A percentile compares a stretch with the other conserved stretches of the same genome.
These are phyloP conservation scores for Aureobasidium vineae DNA, from an alignment of 2,329 filamentous ascomycete species.

Conservation along the genomic window DNA sequence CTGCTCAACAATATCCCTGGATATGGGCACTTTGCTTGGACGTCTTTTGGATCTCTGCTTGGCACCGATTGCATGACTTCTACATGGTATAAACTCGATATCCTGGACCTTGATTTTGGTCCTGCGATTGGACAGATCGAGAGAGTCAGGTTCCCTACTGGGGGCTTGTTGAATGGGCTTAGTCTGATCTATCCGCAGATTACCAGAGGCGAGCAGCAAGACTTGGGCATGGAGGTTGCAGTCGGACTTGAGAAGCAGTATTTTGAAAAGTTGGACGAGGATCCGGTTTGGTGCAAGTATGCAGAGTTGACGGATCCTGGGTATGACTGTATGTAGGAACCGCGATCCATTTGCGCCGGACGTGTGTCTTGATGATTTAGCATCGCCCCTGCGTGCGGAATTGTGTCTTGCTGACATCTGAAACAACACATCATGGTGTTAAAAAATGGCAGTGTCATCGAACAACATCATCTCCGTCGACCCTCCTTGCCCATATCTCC, in stretches of 20 bases:
- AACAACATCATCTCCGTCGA: too few relatives aligned
- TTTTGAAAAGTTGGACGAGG: conserved; percentile 1
- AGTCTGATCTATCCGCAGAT: conserved; percentile 10
- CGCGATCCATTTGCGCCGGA: too few relatives aligned
- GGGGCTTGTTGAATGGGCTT: not conserved
- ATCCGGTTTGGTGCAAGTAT: conserved; percentile 14
- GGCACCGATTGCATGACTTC: conserved; percentile 7
- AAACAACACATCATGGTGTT: too few relatives aligned
- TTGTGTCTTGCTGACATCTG: too few relatives aligned
- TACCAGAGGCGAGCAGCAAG: not conserved
- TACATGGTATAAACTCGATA: conserved; percentile 17
- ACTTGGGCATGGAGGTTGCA: conserved; percentile 8
- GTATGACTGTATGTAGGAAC: conserved; percentile 14
- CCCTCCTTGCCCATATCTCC: too few relatives aligned
- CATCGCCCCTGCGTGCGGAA: too few relatives aligned
- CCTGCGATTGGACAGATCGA: conserved; percentile 3
- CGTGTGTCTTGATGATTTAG: too few relatives aligned
- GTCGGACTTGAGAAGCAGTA: conserved; percentile 9
- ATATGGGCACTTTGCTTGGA: not conserved
- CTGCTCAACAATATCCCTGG: conserved; percentile 1
- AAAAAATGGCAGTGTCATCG: too few relatives aligned
- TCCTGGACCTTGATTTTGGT: not conserved
- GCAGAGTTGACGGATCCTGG: conserved; percentile 11
- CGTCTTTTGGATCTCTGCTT: not conserved
- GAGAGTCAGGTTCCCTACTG: not conserved